Percentiles rank a stretch among this genome's conserved stretches.
phyloP scores from a whole-genome alignment of 306 rosid genomes.

The Cucurbita pepo region DNA sequence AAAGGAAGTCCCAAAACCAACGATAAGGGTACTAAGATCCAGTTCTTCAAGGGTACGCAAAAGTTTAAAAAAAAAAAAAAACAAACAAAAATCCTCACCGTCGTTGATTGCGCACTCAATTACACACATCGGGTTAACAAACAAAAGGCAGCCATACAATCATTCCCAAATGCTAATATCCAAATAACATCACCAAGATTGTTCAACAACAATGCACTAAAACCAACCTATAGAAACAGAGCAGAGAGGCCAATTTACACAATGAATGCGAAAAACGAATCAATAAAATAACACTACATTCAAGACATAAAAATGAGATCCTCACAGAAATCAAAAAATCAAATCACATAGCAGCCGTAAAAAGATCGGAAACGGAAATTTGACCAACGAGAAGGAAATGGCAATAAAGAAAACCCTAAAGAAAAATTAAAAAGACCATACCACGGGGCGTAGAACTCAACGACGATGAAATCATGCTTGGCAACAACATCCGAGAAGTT shows the following conservation, averaged over 20 bases:
- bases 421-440: neutral
- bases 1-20: neutral
- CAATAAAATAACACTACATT: neutral
- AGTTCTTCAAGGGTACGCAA: neutral
- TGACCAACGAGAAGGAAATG: neutral
- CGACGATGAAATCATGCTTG: slow-evolving; percentile 79
- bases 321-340: neutral
- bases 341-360: neutral
- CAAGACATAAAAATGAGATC: neutral
- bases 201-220: neutral
- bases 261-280: neutral
- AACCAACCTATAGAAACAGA: neutral
- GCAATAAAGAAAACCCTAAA: neutral
- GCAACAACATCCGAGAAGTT: slow-evolving; percentile 55
- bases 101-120: neutral
- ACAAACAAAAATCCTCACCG: neutral
- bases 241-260: neutral
- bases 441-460: slow-evolving; percentile 95
- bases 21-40: neutral
- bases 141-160: neutral
- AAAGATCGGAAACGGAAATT: neutral
- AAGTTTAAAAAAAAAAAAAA: neutral
- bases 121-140: neutral
- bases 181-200: neutral
- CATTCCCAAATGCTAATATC: neutral